A percentile compares a stretch with the other conserved stretches of the same genome.
phyloP scores from a whole-genome alignment of 768 basidiomycete species.

The Pulveroboletus sp. region DNA sequence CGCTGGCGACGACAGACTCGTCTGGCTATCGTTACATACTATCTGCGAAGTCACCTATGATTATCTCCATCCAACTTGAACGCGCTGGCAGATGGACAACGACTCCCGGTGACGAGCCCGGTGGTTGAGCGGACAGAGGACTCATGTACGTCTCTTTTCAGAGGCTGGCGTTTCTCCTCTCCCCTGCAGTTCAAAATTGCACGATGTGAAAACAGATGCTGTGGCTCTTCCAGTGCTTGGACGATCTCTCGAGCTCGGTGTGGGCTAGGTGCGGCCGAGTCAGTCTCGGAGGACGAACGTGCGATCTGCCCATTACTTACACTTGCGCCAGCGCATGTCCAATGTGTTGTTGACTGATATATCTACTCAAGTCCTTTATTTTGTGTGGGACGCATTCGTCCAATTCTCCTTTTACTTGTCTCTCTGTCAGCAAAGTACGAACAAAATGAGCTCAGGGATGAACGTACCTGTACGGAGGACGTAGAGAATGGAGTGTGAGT shows the following conservation, averaged over 20 bases:
- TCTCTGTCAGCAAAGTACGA: neutral
- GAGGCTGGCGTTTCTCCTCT: no score
- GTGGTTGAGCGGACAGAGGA: neutral
- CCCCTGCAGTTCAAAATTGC: no score
- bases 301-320: neutral
- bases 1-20: neutral
- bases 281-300: neutral
- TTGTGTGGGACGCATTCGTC: neutral
- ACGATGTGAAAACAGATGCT: neutral
- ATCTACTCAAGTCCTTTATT: neutral
- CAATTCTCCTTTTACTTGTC: neutral
- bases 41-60: neutral
- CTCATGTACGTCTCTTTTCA: neutral
- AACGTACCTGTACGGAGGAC: neutral
- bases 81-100: neutral
- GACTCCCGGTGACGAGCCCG: no score
- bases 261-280: neutral
- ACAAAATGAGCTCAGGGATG: neutral
- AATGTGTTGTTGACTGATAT: neutral
- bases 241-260: no score
- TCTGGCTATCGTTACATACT: neutral
- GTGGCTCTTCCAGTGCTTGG: neutral
- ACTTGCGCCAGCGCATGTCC: neutral
- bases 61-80: constrained; percentile 1
- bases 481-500: neutral